Base-by-base conservation (phyloP, 1,139 yeast species). In the Meyerozyma elateridarum region DNA sequence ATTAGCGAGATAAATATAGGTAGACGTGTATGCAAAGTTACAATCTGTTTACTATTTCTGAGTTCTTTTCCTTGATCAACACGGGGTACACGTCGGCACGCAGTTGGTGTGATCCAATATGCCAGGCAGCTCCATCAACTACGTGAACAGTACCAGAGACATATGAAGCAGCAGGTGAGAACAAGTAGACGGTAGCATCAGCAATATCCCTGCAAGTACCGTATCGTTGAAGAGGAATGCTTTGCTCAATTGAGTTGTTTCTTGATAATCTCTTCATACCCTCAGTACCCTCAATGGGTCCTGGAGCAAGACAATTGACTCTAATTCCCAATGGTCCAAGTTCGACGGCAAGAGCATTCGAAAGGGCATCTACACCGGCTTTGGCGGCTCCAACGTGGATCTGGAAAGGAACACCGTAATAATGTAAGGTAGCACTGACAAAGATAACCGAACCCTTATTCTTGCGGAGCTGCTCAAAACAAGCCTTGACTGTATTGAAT, bases 361-460 rank as follows among this genome's bases (percentile, higher is more conserved):
- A 36, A 12, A 44, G 33, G 8, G 48, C 48, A 21, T 44, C 48
- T 22, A 44, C 44, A 6, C 48, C 48, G 2, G 48, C 48, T 33
- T 44, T 44, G 28, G 48, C 48, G 4, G 48, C 48, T 2, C 48
- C 47, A 15, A 44, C 48, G 24, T 44, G 48, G 22, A 36, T 27
- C 35, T 44, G 48, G 41, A 44, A 42, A 4, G 48, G 47, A 24
- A 44, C 41, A 8, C 48, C 48, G 31, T 44, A 42, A 36, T 44
- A 44, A 33, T 44, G 48, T 33, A 44, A 36, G 9, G 48, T 44
- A 17, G 48, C 47, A 7, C 51, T 44, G 20, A 54, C 56, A 31
- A 54, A 52, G 13, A 53, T 29, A 18, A 53, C 36, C 12, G 51
- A 45, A 20, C 59, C 59, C 43, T 49, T 51, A 37, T 42, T 49